Conservation (phyloP, 257 asterid genomes). For the Capsicum pubescens region DNA sequence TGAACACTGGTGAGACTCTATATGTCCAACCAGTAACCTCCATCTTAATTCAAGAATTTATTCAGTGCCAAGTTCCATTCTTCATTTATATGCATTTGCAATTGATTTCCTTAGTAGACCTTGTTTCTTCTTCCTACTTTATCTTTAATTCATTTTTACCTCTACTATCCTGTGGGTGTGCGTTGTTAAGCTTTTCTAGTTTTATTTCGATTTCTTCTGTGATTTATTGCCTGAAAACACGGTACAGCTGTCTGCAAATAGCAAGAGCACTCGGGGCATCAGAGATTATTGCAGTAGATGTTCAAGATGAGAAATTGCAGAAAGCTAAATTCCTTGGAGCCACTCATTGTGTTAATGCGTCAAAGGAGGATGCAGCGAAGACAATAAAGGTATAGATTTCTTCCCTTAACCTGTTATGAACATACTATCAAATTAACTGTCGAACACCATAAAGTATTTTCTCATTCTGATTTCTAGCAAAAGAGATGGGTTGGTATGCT, state of each 20-base stretch:
- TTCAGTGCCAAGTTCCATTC: neutral
- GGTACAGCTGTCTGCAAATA: conserved; percentile 90
- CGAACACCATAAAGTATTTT: neutral
- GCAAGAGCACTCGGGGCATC: conserved; percentile 98
- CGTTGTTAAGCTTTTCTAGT: conserved; percentile 19
- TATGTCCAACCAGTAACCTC: conserved; percentile 17
- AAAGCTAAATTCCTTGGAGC: conserved; percentile 86
- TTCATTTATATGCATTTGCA: neutral
- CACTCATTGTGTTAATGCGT: conserved; percentile 82
- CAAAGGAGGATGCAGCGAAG: conserved; percentile 72
- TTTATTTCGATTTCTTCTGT: conserved; percentile 15
- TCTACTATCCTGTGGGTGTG: neutral
- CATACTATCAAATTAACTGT: neutral
- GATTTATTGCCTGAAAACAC: conserved; percentile 42
- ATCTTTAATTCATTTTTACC: conserved; percentile 6
- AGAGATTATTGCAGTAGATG: conserved; percentile 94
- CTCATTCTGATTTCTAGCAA: neutral
- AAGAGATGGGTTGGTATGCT: neutral
- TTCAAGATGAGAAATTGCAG: conserved; percentile 88
- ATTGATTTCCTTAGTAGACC: neutral
- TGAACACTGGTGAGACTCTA: neutral
- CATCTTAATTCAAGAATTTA: conserved; percentile 1
- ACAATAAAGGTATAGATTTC: conserved; percentile 61
- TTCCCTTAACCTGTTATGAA: neutral
- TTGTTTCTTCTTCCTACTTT: conserved; percentile 17